A percentile compares a stretch with the other conserved stretches of the same genome.
phyloP scores from a whole-genome alignment of 2,329 filamentous ascomycete genomes.

The Fusarium musae region DNA sequence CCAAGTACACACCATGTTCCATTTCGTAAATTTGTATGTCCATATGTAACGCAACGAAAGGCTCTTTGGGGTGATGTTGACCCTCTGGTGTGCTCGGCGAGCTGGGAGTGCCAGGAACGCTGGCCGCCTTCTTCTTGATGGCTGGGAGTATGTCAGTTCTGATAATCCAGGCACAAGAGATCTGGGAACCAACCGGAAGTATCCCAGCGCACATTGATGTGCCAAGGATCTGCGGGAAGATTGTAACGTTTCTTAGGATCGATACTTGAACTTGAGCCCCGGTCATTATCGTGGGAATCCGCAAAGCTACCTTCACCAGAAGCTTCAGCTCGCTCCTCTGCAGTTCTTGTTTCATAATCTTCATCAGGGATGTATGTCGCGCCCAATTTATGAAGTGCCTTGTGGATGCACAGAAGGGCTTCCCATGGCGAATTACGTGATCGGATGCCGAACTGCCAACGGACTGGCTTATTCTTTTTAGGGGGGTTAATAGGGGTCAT shows the following conservation, averaged over 20 bases:
- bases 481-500: slow-evolving; percentile 71
- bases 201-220: slow-evolving; percentile 88
- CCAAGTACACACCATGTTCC: slow-evolving; percentile 90
- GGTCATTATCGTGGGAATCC: slow-evolving; percentile 51
- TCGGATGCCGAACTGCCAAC: slow-evolving; percentile 98
- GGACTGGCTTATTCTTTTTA: slow-evolving; percentile 82
- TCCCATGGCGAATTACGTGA: slow-evolving; percentile 95
- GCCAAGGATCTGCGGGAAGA: slow-evolving; percentile 94
- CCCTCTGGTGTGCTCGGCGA: slow-evolving; percentile 46
- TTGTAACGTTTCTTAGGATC: slow-evolving; percentile 75
- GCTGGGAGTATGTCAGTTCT: slow-evolving; percentile 43
- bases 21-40: slow-evolving; percentile 97
- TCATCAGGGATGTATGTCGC: slow-evolving; percentile 85
- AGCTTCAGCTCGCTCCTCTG: slow-evolving; percentile 52
- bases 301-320: slow-evolving; percentile 55
- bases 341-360: slow-evolving; percentile 62
- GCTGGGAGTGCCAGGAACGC: slow-evolving; percentile 35
- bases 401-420: slow-evolving; percentile 94
- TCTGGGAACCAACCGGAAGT: slow-evolving; percentile 75
- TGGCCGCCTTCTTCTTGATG: slow-evolving; percentile 40
- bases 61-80: slow-evolving; percentile 59
- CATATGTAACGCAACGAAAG: slow-evolving; percentile 91
- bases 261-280: slow-evolving; percentile 54
- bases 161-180: too few species aligned
- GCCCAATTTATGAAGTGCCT: slow-evolving; percentile 86